phyloP scores from a whole-genome alignment of 2,329 filamentous ascomycete species.

The Cladosporium velox region DNA sequence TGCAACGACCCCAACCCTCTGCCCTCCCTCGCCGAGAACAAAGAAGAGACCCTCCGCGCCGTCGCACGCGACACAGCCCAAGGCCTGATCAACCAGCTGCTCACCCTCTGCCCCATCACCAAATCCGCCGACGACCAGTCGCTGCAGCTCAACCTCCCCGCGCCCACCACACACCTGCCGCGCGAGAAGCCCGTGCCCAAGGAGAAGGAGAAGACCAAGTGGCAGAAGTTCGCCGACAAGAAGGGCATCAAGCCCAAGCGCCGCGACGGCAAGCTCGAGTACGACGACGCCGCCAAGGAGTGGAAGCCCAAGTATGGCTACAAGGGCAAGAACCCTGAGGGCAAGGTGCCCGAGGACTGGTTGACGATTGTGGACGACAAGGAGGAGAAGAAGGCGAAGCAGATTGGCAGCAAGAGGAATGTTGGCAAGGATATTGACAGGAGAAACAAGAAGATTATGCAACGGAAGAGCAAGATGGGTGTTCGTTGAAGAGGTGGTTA shows the following conservation, averaged over 20 bases:
- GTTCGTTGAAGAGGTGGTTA: conserved; percentile 5
- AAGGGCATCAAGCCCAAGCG: conserved; percentile 93
- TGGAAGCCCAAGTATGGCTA: conserved; percentile 97
- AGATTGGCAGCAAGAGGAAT: conserved; percentile 53
- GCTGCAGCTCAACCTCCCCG: conserved; percentile 77
- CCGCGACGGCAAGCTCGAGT: conserved; percentile 77
- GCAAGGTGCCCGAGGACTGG: conserved; percentile 76
- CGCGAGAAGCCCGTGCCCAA: conserved; percentile 89
- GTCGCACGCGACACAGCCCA: conserved; percentile 89
- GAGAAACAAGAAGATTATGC: conserved; percentile 26
- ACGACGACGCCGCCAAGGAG: conserved; percentile 79
- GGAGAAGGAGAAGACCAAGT: conserved; percentile 82
- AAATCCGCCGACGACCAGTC: conserved; percentile 61
- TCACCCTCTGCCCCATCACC: conserved; percentile 80
- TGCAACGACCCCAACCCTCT: conserved; percentile 86
- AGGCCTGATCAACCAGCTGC: conserved; percentile 88
- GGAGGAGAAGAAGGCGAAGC: conserved; percentile 59
- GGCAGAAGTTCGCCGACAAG: conserved; percentile 94
- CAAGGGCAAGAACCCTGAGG: conserved; percentile 83
- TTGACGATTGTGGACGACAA: conserved; percentile 84
- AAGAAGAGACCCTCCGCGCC: conserved; percentile 67
- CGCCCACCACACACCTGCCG: conserved; percentile 69
- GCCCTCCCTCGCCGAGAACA: conserved; percentile 50
- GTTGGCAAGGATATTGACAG: conserved; percentile 44
- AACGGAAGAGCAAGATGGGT: conserved; percentile 25